Base-by-base conservation (phyloP, 2,329 filamentous ascomycete genomes). In the Epichloe bromicola region DNA sequence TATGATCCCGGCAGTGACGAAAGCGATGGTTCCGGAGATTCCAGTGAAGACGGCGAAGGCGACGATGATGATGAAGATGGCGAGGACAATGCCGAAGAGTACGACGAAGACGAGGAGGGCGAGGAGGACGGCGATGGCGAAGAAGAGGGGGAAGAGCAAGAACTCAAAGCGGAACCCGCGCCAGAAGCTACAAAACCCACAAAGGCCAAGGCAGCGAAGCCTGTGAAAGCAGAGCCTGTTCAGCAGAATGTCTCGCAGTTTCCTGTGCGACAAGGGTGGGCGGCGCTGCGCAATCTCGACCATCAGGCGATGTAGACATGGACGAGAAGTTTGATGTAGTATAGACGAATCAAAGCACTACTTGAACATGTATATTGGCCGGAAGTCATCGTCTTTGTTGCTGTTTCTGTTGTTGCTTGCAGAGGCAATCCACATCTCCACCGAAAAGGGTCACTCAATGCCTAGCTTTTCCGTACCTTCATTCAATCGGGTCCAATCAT, bases 1-100 rank as follows among this genome's bases (percentile, higher is more conserved):
- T 83, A 83, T 56, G 78, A 84, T 53, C 81, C 81, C 0, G 78
- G 77, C 0, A 78, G 73, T 39, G 78, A 81, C 5, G 78, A 81
- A 5, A 80, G 76, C 49, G 79, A 77, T 11, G 78, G 79, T 0
- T 76, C 72, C 1, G 78, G 77, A 0, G 61, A 61, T 2, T 74
- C 71, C 34, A 71, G 67, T 14, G 76, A 75, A 4, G 76, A 73
- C 0, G 73, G 74, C 1, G 75, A 75, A 2, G 77, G 76, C 0
- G 76, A 77, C 3, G 72, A 68, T 0, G 70, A 66, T 0, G 70
- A 65, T 1, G 73, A 67, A 1, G 70, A 69, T 0, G 69, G 66
- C 0, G 70, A 69, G 2, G 69, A 66, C 0, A 70, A 63, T 0
- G 71, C 67, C 0, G 68, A 63, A 0, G 71, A 66, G 0, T 71